Conservation (phyloP, 2,329 filamentous ascomycete genomes). For the Exophiala sideris region DNA sequence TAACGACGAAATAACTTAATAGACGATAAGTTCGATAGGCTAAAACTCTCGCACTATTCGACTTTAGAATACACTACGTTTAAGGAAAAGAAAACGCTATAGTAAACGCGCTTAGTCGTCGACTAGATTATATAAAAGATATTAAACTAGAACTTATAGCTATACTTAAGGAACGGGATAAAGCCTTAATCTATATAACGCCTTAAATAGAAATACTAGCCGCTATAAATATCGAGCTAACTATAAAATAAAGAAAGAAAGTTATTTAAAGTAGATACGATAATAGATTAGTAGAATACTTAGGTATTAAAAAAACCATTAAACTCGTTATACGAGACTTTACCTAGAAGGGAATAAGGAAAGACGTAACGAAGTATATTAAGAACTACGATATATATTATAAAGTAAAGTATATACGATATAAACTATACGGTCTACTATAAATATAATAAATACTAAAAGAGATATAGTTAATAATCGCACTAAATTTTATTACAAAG, state of each 20-base stretch:
- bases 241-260: conserved; percentile 3
- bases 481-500: conserved; percentile 9
- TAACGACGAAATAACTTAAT: conserved; percentile 6
- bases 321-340: too few species aligned
- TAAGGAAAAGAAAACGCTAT: conserved; percentile 17
- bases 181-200: too few species aligned
- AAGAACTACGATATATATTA: too few species aligned
- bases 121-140: conserved; percentile 16
- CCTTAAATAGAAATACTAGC: neutral
- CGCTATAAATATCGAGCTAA: neutral
- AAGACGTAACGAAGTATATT: too few species aligned
- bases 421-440: conserved; percentile 10
- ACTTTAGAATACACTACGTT: conserved; percentile 18
- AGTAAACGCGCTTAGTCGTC: conserved; percentile 3
- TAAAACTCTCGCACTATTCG: conserved; percentile 11
- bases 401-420: conserved; percentile 3
- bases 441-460: neutral
- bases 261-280: conserved; percentile 10
- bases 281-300: neutral
- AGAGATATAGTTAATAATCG: neutral
- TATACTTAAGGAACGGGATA: neutral
- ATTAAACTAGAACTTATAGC: neutral
- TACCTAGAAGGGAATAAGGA: too few species aligned
- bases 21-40: conserved; percentile 11
- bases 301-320: too few species aligned